A percentile compares a stretch with the other conserved stretches of the same genome.
Conservation (phyloP, 2,329 filamentous ascomycete genomes). For the Sporothrix curviconia region DNA sequence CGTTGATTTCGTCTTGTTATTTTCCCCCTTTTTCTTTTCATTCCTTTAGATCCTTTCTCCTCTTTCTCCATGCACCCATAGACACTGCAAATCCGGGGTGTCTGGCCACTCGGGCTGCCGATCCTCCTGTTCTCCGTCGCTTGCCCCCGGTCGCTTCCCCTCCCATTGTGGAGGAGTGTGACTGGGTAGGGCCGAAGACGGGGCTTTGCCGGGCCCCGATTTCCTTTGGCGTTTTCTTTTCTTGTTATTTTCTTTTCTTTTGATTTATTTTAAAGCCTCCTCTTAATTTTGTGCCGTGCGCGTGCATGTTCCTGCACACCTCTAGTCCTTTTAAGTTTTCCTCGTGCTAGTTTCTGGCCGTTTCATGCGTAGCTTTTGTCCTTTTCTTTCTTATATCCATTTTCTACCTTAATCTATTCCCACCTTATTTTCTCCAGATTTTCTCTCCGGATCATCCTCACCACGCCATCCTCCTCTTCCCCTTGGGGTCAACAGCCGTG, state of each 20-base stretch:
- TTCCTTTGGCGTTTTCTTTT: not conserved
- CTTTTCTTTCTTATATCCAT: not conserved
- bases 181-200: conserved; percentile 5
- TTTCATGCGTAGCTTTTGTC: not conserved
- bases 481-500: conserved; percentile 6
- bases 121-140: not conserved
- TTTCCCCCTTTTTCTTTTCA: not conserved
- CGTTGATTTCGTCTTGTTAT: not conserved
- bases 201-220: not conserved
- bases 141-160: not conserved
- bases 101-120: not conserved
- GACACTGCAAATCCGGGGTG: not conserved
- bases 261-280: no score
- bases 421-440: conserved; percentile 8
- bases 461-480: not conserved
- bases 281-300: not conserved
- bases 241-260: no score
- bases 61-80: not conserved
- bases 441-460: not conserved
- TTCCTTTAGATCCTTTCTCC: not conserved
- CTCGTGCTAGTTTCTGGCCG: not conserved
- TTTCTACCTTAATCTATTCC: not conserved
- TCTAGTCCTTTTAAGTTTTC: not conserved
- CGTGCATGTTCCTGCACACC: not conserved
- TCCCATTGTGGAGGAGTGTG: not conserved